Evolutionary conservation across 306 rosid genomes (phyloP), one percentile per base, ranked within the genome.

Genomic region (Elaeagnus macrophylla): DNA sequence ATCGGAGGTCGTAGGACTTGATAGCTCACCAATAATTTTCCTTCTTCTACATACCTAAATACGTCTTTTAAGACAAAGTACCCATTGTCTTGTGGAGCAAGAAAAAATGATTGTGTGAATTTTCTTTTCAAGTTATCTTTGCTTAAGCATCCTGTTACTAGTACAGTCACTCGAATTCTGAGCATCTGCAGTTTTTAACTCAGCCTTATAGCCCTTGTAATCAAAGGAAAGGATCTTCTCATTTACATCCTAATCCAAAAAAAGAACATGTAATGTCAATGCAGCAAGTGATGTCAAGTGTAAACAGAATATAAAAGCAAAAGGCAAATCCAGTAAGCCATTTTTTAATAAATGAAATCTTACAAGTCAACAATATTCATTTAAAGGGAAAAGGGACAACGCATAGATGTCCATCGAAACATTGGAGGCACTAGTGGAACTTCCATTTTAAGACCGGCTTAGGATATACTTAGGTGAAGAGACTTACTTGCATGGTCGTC

Each of bases 401-500:
- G 3, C 32, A 20, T 20, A 20, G 32, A 20, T 20, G 3, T 20
- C 32, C 32, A 20, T 20, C 32, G 3, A 20, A 20, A 20, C 32
- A 20, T 1, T 2, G 32, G 32, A 20, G 32, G 32, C 32, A 20
- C 32, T 20, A 20, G 32, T 1, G 32, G 3, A 20, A 20, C 32
- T 20, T 20, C 32, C 32, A 20, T 20, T 20, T 20, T 20, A n/a
- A n/a, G n/a, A n/a, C n/a, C n/a, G n/a, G n/a, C n/a, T n/a, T n/a
- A n/a, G n/a, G n/a, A n/a, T n/a, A n/a, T n/a, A n/a, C n/a, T n/a
- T n/a, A n/a, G 15, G 17, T 10, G 38, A 68, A 45, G 37, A 70
- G 60, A 67, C 86, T 56, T 83, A 87, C 95, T 81, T 81, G 66
- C 94, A 87, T 87, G n/a, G 95, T 75, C 40, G 86, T 81, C 71